These are phyloP conservation scores for Podila clonocystis DNA, from an alignment of 192 early-diverging fungal species.

Conservation along the genomic window DNA sequence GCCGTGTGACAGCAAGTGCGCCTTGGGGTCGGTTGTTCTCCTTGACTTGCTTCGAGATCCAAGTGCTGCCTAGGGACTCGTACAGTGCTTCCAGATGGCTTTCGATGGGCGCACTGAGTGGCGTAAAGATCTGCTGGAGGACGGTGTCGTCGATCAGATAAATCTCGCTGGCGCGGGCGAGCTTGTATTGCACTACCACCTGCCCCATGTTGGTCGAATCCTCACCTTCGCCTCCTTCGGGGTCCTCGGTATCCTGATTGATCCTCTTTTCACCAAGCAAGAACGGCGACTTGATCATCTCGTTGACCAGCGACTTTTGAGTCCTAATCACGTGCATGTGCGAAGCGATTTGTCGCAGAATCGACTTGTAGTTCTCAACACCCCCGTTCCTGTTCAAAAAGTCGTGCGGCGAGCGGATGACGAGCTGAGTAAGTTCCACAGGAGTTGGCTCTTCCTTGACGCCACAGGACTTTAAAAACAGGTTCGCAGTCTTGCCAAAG, in stretches of 20 bases:
- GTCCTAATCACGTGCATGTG: slow-evolving; percentile 60
- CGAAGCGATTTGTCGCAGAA: slow-evolving; percentile 79
- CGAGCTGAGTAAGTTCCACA: slow-evolving; percentile 70
- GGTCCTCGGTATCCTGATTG: slow-evolving; percentile 30
- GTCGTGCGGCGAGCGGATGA: slow-evolving; percentile 66
- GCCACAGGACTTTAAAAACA: slow-evolving; percentile 85
- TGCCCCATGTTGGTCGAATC: slow-evolving; percentile 35
- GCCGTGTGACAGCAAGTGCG: slow-evolving; percentile 46
- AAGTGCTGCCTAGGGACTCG: slow-evolving; percentile 68
- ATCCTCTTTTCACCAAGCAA: slow-evolving; percentile 68
- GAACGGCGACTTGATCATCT: slow-evolving; percentile 71
- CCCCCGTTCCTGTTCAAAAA: slow-evolving; percentile 65
- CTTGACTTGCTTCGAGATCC: slow-evolving; percentile 71
- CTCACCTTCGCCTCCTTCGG: slow-evolving; percentile 15
- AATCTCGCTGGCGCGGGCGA: slow-evolving; percentile 77
- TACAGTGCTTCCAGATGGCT: slow-evolving; percentile 75
- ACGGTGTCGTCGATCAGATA: slow-evolving; percentile 84
- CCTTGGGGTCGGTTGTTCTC: slow-evolving; percentile 65
- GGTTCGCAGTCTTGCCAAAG: slow-evolving; percentile 77
- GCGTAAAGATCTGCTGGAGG: slow-evolving; percentile 76
- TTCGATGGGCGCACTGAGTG: slow-evolving; percentile 78
- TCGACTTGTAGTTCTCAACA: slow-evolving; percentile 73
- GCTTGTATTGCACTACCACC: slow-evolving; percentile 62
- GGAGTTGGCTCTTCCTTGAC: slow-evolving; percentile 83
- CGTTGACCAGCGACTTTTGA: slow-evolving; percentile 54